Conservation (phyloP, 768 basidiomycete species). For the Rhodotorula taiwanensis region DNA sequence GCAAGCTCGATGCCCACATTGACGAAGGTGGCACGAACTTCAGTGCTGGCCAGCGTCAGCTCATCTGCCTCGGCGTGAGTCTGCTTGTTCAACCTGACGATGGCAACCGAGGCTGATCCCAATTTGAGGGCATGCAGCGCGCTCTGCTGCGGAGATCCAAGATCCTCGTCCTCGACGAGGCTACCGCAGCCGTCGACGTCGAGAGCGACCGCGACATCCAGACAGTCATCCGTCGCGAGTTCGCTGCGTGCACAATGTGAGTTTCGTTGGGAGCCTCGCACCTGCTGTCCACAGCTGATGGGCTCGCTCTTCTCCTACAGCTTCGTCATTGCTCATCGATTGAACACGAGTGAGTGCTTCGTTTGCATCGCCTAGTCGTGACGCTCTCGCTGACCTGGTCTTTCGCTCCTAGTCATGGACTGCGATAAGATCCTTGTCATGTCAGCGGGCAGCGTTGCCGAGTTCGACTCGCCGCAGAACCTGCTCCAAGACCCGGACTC, state of each 20-base stretch:
- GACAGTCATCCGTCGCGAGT: constrained; percentile 58
- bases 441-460: constrained; percentile 70
- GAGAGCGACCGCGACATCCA: constrained; percentile 61
- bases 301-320: not conserved
- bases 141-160: constrained; percentile 53
- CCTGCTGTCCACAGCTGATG: not conserved
- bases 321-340: not conserved
- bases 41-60: constrained; percentile 75
- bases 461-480: constrained; percentile 64
- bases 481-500: constrained; percentile 53
- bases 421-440: constrained; percentile 52
- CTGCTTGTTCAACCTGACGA: no score
- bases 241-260: constrained; percentile 51
- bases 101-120: no score
- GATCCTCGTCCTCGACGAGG: constrained; percentile 90
- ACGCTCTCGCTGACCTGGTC: no score
- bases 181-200: constrained; percentile 52
- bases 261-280: not conserved
- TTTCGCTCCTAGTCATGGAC: constrained; percentile 12
- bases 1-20: constrained; percentile 64
- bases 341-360: constrained; percentile 1
- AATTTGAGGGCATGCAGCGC: constrained; percentile 10
- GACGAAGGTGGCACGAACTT: constrained; percentile 74
- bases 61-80: constrained; percentile 82
- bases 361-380: no score